phyloP scores from a whole-genome alignment of 2,329 filamentous ascomycete genomes.

The Alternaria infectoria region DNA sequence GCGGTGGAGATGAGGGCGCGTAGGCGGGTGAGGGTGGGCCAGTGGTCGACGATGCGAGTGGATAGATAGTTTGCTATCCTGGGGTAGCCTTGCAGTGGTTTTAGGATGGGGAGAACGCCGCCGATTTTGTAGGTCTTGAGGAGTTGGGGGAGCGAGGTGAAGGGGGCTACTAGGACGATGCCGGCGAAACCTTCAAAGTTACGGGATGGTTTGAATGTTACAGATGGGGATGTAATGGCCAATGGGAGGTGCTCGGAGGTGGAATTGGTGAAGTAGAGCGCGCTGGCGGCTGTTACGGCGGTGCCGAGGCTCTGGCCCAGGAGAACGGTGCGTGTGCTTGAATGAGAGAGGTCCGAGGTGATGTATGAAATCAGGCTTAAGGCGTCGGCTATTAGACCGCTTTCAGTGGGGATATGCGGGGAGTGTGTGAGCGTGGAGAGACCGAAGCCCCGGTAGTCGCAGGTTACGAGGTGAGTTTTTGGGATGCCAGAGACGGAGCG shows the following conservation, averaged over 20 bases:
- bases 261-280: constrained; percentile 68
- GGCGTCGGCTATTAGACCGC: constrained; percentile 81
- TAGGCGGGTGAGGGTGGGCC: constrained; percentile 75
- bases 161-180: constrained; percentile 79
- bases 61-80: constrained; percentile 67
- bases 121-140: constrained; percentile 78
- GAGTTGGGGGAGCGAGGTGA: constrained; percentile 75
- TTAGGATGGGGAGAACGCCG: constrained; percentile 80
- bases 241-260: constrained; percentile 21
- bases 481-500: constrained; percentile 73
- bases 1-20: constrained; percentile 51
- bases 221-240: constrained; percentile 32
- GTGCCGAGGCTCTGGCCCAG: constrained; percentile 90
- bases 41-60: constrained; percentile 75
- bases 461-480: constrained; percentile 78
- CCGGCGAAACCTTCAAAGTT: constrained; percentile 71
- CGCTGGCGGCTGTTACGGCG: constrained; percentile 77
- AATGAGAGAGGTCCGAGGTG: constrained; percentile 67
- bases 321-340: constrained; percentile 75
- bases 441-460: constrained; percentile 92
- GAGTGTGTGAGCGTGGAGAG: constrained; percentile 70
- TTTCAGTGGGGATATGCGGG: constrained; percentile 68
- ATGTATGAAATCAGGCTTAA: constrained; percentile 76
- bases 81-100: constrained; percentile 73
- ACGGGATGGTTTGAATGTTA: not conserved